phyloP scores from a whole-genome alignment of 2,329 filamentous ascomycete genomes.

The Alternaria sp. region DNA sequence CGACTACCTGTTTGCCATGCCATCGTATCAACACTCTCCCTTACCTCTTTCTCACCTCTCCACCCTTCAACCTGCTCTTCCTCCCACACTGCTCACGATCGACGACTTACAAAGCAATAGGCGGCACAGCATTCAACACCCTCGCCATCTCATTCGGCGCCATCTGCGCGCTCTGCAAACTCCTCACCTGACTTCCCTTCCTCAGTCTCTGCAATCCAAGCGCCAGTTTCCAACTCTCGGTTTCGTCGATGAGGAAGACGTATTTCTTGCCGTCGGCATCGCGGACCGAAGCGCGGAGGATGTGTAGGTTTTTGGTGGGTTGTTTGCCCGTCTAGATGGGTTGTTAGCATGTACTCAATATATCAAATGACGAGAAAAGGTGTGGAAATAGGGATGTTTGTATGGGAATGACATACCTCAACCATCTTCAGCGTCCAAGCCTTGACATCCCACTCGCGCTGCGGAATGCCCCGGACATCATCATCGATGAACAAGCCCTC shows the following conservation, averaged over 20 bases:
- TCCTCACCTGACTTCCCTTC: slow-evolving; percentile 62
- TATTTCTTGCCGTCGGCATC: slow-evolving; percentile 68
- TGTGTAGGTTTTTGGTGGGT: slow-evolving; percentile 54
- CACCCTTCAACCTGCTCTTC: not conserved
- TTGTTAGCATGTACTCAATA: slow-evolving; percentile 10
- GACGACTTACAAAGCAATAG: slow-evolving; percentile 13
- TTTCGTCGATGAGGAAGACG: slow-evolving; percentile 65
- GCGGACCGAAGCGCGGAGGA: slow-evolving; percentile 64
- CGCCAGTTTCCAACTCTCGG: slow-evolving; percentile 68
- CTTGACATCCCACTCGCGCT: slow-evolving; percentile 98
- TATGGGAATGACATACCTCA: slow-evolving; percentile 63
- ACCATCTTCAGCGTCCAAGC: slow-evolving; percentile 94
- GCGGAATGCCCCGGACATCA: slow-evolving; percentile 86
- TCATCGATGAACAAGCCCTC: slow-evolving; percentile 98
- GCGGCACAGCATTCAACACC: slow-evolving; percentile 45
- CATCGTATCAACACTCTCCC: not conserved
- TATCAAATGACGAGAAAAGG: not conserved
- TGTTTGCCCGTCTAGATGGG: slow-evolving; percentile 51
- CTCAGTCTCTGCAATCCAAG: slow-evolving; percentile 63
- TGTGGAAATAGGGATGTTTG: not conserved
- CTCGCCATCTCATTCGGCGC: slow-evolving; percentile 53
- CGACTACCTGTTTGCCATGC: not conserved
- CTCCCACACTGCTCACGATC: not conserved
- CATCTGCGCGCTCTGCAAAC: slow-evolving; percentile 61
- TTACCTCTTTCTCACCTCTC: not conserved